Conservation (phyloP, 2,329 filamentous ascomycete genomes). For the Westerdykella ornata region DNA sequence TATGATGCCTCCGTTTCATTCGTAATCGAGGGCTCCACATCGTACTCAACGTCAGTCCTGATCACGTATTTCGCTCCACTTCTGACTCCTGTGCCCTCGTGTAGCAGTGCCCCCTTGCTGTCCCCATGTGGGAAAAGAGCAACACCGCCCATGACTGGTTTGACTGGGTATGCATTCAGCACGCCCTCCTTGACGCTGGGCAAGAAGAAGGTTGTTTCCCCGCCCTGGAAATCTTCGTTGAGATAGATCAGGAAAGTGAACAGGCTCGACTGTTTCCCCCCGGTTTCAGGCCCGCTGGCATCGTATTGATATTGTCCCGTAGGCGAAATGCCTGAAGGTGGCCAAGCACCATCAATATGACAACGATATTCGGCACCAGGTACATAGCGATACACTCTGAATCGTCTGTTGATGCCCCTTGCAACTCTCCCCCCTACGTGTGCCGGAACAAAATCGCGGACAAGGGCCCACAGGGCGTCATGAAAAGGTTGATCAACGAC, state of each 20-base stretch:
- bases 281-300: conserved; percentile 49
- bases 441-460: conserved; percentile 52
- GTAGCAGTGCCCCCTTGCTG: conserved; percentile 56
- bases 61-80: conserved; percentile 64
- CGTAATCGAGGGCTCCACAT: conserved; percentile 40
- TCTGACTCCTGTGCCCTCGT: conserved; percentile 65
- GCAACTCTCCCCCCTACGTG: conserved; percentile 51
- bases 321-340: conserved; percentile 57
- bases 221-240: conserved; percentile 65
- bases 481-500: conserved; percentile 58
- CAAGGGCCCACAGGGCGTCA: conserved; percentile 56
- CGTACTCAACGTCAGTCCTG: conserved; percentile 64
- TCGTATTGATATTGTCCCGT: conserved; percentile 59
- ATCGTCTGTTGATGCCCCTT: conserved; percentile 61
- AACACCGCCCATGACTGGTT: conserved; percentile 61
- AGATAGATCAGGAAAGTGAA: conserved; percentile 65
- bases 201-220: conserved; percentile 65
- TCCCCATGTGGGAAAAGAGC: conserved; percentile 67
- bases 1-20: no score
- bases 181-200: conserved; percentile 58
- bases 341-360: conserved; percentile 68
- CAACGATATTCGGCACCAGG: conserved; percentile 65
- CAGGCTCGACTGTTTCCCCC: conserved; percentile 55
- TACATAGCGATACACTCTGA: conserved; percentile 66
- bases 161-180: conserved; percentile 63